Conservation (phyloP, 176 grass and related monocot genomes). For the bread wheat (Triticum aestivum) region DNA sequence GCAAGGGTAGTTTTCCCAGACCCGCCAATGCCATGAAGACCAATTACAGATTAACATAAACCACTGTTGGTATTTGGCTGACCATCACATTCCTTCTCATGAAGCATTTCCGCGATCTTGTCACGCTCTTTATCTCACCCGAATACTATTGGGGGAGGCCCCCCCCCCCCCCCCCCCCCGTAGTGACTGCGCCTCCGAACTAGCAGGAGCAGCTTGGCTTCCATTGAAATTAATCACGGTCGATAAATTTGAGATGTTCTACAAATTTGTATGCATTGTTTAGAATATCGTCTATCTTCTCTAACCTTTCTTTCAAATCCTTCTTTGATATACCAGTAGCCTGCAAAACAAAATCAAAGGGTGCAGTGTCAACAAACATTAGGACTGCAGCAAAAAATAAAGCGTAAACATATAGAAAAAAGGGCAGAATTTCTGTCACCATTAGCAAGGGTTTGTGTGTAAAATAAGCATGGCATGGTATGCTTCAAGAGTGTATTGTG, state of each 20-base stretch:
- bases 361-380: background rate
- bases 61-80: background rate
- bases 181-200: background rate
- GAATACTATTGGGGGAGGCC: constrained; percentile 3
- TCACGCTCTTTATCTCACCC: background rate
- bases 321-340: background rate
- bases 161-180: no score
- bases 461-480: no score
- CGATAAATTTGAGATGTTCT: background rate
- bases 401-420: background rate
- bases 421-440: no score
- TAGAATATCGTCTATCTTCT: constrained; percentile 18
- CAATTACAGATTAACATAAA: constrained; percentile 27
- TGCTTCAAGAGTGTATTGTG: no score
- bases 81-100: background rate
- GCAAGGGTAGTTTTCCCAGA: no score
- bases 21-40: constrained; percentile 16
- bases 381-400: background rate
- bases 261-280: constrained; percentile 22
- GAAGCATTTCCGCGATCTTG: background rate
- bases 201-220: background rate
- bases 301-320: background rate
- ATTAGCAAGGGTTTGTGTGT: no score
- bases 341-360: background rate
- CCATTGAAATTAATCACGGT: background rate